Base-by-base conservation (phyloP, 371 early-diverging fungal species). In the Conidiobolus coronatus region DNA sequence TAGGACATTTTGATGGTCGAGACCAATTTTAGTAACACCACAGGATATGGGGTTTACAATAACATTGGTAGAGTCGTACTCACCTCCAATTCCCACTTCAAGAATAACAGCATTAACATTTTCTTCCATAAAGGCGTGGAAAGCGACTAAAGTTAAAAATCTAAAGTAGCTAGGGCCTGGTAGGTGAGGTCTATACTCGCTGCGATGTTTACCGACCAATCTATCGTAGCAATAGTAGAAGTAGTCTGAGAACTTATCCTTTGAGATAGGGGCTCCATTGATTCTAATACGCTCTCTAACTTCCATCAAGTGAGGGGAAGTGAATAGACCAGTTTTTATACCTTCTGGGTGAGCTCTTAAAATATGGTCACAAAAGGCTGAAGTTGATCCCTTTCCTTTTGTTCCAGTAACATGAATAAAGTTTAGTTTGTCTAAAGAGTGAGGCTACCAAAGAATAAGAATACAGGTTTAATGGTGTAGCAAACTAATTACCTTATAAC, bases 261-360 rank as follows among this genome's bases (percentile, higher is more conserved):
- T 66, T 9, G 70, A 64, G 2, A 96, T 59, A 2, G 93, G 90
- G 17, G 44, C 56, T 0, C 94, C 93, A 55, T 92, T 70, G 57
- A 94, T 82, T 39, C 90, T 70, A 48, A 96, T 91, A 22, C 97
- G 72, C 58, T 96, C 97, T 22, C 92, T 76, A 12, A 86, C 91
- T 45, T 86, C 75, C 37, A 83, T 70, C 52, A 95, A 54, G 55
- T 95, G 96, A 15, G 96, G 96, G 0, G 91, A 90, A 6, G 94
- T 89, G 55, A 75, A 96, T 35, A 92, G 58, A 7, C 85, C 86
- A 59, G 7, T 17, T 13, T 39, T 8, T 29, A 33, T 39, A 34
- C 20, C 38, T 34, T 40, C 40, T 6, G 40, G 40, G 12, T 18
- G 13, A 2, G 39, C 53, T 63, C 66, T 61, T 33, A 88, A 61